phyloP scores from a whole-genome alignment of 768 basidiomycete genomes.

The Exidia glandulosa region DNA sequence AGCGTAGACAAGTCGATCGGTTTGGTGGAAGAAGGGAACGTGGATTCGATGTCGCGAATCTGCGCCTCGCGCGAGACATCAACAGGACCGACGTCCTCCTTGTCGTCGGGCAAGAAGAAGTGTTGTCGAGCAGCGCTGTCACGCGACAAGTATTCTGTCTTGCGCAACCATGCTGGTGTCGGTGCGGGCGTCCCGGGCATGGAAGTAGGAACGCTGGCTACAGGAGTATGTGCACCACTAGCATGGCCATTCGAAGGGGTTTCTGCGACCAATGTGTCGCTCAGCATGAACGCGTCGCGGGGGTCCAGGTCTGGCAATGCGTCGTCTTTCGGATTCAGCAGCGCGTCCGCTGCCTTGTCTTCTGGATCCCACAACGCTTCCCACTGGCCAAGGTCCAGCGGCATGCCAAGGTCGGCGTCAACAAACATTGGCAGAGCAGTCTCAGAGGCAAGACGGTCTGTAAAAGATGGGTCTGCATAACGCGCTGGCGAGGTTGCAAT shows the following conservation, averaged over 20 bases:
- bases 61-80: constrained; percentile 70
- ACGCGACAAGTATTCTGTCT: constrained; percentile 70
- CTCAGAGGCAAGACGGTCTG: constrained; percentile 69
- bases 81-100: constrained; percentile 30
- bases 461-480: constrained; percentile 77
- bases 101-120: constrained; percentile 32
- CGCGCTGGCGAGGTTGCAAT: constrained; percentile 85
- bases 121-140: not conserved
- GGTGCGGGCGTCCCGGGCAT: constrained; percentile 13
- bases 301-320: constrained; percentile 56
- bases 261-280: constrained; percentile 27
- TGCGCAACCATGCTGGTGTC: constrained; percentile 67
- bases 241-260: not conserved
- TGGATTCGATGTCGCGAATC: constrained; percentile 65
- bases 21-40: constrained; percentile 55
- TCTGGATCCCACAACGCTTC: constrained; percentile 77
- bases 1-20: constrained; percentile 48
- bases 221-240: not conserved
- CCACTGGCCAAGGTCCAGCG: constrained; percentile 76
- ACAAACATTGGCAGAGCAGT: constrained; percentile 89
- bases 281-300: constrained; percentile 64
- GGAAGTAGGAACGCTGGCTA: not conserved
- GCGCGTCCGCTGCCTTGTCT: constrained; percentile 60
- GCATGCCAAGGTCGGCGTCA: constrained; percentile 96
- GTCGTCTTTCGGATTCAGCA: constrained; percentile 54